Evolutionary conservation across 2,329 filamentous ascomycete species (phyloP).

Genomic region (Fusarium sp.): DNA sequence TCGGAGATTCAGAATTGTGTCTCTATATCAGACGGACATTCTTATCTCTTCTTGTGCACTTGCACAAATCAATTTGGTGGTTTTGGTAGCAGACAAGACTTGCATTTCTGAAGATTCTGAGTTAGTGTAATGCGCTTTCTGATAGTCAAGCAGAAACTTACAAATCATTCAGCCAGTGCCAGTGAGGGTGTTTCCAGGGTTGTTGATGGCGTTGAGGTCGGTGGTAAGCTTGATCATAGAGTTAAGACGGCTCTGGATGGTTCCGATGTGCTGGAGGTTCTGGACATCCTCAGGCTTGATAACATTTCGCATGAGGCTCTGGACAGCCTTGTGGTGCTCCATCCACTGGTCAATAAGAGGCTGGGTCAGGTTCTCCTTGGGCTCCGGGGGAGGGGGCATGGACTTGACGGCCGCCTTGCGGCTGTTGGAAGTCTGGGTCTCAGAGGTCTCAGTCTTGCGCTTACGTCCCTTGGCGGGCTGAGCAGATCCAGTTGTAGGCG

Average conservation of each 20-base stretch:
- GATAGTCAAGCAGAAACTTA: constrained; percentile 14
- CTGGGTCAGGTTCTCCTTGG: constrained; percentile 49
- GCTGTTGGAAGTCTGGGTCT: constrained; percentile 52
- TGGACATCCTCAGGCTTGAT: constrained; percentile 63
- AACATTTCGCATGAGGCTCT: constrained; percentile 65
- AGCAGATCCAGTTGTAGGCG: constrained; percentile 52
- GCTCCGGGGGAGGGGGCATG: constrained; percentile 47
- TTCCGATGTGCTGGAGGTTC: constrained; percentile 64
- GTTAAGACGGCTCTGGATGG: constrained; percentile 61
- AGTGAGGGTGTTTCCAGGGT: constrained; percentile 42
- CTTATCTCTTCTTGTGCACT: constrained; percentile 40
- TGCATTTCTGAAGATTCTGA: constrained; percentile 10
- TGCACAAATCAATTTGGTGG: constrained; percentile 31
- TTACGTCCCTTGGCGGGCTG: constrained; percentile 63
- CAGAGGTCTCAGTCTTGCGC: constrained; percentile 65
- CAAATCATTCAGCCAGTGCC: constrained; percentile 49
- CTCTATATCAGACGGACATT: constrained; percentile 39
- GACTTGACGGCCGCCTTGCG: constrained; percentile 63
- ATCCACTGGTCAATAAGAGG: constrained; percentile 66
- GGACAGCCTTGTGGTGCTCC: constrained; percentile 71
- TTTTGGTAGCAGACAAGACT: constrained; percentile 44
- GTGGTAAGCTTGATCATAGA: constrained; percentile 63
- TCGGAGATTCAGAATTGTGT: constrained; percentile 40
- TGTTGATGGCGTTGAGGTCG: constrained; percentile 43
- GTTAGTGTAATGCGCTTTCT: constrained; percentile 13